Evolutionary conservation across 805 yeast genomes (phyloP), one percentile per base, ranked within the genome.

Genomic region (Cyberlindnera misumaiensis): DNA sequence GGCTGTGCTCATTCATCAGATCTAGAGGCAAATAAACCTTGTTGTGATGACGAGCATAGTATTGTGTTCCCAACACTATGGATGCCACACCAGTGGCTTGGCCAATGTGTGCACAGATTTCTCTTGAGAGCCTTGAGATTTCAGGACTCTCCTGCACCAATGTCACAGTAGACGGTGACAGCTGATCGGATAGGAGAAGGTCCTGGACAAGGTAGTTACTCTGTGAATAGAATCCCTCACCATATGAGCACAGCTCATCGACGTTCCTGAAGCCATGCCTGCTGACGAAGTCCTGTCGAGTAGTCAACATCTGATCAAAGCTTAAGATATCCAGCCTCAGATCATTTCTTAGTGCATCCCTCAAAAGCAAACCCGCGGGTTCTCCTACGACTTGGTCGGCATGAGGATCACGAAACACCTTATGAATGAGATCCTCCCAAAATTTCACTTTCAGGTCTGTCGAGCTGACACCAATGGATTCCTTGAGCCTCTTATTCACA

Each of bases 151-250:
- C 53, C 42, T 73, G 76, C 26, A 82, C 56, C 25, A 77, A 52
- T 30, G 60, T 55, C 11, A 73, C 67, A 0, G 75, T 67, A 1
- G 78, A 72, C 0, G 84, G 85, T 2, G 81, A 68, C 7, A 79
- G 62, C 3, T 64, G 58, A 2, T 77, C 77, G 4, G 82, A 73
- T n/a, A 80, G 55, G 29, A 80, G 49, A 12, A 77, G 59, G 4
- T 77, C 76, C 48, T 80, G 86, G 8, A 77, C 66, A 12, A 80
- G 60, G 49, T 86, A 85, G 49, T 79, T 79, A 49, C 83, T 61
- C 55, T 83, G 93, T 2, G 94, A 81, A 48, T 71, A 71, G 0
- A 82, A 74, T 1, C 90, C 93, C 58, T 86, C 95, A 1, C 95
- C 95, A 51, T 72, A 80, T 1, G 85, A 72, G 36, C 88, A 82